These are phyloP conservation scores for Cocos nucifera DNA, from an alignment of 176 grass and related monocot genomes.

Conservation along the genomic window DNA sequence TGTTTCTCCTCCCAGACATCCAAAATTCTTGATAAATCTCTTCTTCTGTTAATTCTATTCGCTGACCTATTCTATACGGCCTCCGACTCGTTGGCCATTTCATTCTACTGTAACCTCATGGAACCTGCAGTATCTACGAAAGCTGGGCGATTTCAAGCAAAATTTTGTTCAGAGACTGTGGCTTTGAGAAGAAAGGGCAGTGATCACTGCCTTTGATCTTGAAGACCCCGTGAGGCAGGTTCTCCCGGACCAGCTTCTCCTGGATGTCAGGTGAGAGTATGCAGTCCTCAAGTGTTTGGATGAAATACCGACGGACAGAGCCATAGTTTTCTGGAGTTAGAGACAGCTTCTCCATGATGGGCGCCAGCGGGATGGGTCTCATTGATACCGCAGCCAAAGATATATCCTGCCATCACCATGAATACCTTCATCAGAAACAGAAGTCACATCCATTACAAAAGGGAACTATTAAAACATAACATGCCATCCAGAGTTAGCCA, in stretches of 20 bases:
- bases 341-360: slow-evolving; percentile 93
- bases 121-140: slow-evolving; percentile 10
- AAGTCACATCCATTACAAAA: too few relatives aligned
- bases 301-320: slow-evolving; percentile 49
- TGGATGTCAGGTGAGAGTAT: slow-evolving; percentile 73
- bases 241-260: slow-evolving; percentile 90
- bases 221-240: slow-evolving; percentile 60
- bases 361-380: slow-evolving; percentile 74
- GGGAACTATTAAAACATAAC: too few relatives aligned
- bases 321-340: slow-evolving; percentile 71
- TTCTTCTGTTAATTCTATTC: too few relatives aligned
- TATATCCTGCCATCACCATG: slow-evolving; percentile 44
- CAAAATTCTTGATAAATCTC: too few relatives aligned
- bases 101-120: background rate
- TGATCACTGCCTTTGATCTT: slow-evolving; percentile 96
- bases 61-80: too few relatives aligned
- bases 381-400: slow-evolving; percentile 61
- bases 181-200: slow-evolving; percentile 94
- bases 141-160: slow-evolving; percentile 70
- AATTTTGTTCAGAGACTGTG: slow-evolving; percentile 86
- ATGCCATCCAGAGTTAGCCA: too few relatives aligned
- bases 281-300: slow-evolving; percentile 75
- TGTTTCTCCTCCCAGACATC: too few relatives aligned
- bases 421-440: slow-evolving; percentile 5
- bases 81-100: background rate